A percentile compares a stretch with the other conserved stretches of the same genome.
Conservation (phyloP, 495 filamentous ascomycete species). For the Aspergillus homomorphus region DNA sequence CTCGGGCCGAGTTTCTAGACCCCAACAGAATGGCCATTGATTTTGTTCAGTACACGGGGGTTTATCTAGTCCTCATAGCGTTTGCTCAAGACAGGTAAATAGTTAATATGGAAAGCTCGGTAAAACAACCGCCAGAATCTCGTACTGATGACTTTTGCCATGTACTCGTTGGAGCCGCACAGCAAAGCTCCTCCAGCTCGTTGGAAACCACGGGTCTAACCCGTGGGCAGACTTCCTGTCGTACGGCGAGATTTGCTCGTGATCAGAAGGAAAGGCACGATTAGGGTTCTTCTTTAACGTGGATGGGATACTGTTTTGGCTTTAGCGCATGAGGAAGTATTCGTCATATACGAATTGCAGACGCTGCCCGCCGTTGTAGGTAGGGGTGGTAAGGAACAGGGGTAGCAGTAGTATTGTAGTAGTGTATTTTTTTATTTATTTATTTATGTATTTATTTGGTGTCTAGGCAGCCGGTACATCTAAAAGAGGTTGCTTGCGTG, state of each 20-base stretch:
- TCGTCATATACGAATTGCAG: constrained; percentile 1
- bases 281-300: constrained; percentile 3
- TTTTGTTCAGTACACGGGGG: background rate
- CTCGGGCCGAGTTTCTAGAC: background rate
- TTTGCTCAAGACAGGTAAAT: no score
- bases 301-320: constrained; percentile 2
- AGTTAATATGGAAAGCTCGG: background rate
- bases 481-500: background rate
- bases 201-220: background rate
- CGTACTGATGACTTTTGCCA: background rate
- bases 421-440: background rate
- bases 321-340: constrained; percentile 2
- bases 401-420: background rate
- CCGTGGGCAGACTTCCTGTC: constrained; percentile 1
- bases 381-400: background rate
- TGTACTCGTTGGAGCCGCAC: background rate
- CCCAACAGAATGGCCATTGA: background rate
- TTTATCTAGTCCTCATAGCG: no score
- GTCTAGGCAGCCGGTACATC: background rate
- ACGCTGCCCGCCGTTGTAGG: background rate
- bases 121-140: background rate
- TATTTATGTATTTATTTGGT: background rate
- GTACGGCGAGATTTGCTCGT: background rate
- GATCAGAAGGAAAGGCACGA: background rate
- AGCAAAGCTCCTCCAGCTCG: background rate